Base-by-base conservation (phyloP, 805 yeast species). In the Wickerhamiella shivajii region DNA sequence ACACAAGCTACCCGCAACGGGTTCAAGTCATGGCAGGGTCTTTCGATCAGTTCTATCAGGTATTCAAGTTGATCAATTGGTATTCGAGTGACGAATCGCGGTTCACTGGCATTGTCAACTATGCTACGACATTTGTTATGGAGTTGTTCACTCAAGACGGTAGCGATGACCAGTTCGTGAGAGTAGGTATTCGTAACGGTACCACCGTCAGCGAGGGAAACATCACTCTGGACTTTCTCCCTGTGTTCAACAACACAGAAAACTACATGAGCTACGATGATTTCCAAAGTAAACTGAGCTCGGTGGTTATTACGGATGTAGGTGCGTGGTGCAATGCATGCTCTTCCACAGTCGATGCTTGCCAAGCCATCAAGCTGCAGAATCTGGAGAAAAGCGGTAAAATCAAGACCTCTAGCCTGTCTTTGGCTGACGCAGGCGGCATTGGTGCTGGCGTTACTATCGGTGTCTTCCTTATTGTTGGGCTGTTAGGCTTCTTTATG, bases 381-480 rank as follows among this genome's bases (percentile, higher is more conserved):
- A 6, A 15, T 14, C 7, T 20, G 14, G 13, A 11, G 8, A 17
- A 17, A 11, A 18, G 20, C 24, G 13, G 8, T 24, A 10, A 24
- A 7, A 24, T 10, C 7, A 8, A 10, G 13, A 10, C 8, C 13
- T n/a, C 12, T 21, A 30, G 30, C 6, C 39, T 47, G 27, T 42
- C 47, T 8, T 47, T 54, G 13, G 67, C 67, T 8, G 66, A 39
- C 24, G 69, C 69, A 18, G 69, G 69, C 37, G 69, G 69, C 36
- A 63, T 64, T 41, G 70, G 71, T 39, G 69, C 67, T 19, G 68
- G 68, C 41, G 57, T 52, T 24, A 59, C 63, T 21, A 48, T 65
- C 34, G 64, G 60, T 37, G 67, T 61, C 7, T 42, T 62, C 42
- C 38, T 52, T 22, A 39, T 64, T 19, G 24, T 52, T 13, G 66